A percentile compares a stretch with the other conserved stretches of the same genome.
Evolutionary conservation across 2,329 filamentous ascomycete species (phyloP).

Genomic region (Cladophialophora exuberans): DNA sequence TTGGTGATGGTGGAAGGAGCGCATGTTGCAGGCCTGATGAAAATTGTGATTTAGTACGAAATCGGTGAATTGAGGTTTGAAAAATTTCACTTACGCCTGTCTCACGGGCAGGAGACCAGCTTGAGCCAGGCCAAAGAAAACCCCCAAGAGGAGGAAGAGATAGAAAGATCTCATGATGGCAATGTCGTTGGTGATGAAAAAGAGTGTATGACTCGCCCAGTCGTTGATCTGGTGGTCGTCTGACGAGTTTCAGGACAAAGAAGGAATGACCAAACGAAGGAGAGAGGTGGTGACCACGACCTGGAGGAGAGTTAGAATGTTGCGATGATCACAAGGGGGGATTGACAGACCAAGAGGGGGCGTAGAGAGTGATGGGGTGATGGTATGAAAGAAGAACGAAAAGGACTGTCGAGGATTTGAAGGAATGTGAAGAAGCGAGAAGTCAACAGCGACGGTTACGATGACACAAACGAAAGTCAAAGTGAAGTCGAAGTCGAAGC

Average conservation of each 20-base stretch:
- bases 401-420: background rate
- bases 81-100: conserved; percentile 21
- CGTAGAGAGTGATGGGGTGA: background rate
- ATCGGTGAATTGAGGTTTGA: background rate
- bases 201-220: background rate
- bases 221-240: background rate
- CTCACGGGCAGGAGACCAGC: conserved; percentile 24
- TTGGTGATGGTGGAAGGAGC: conserved; percentile 20
- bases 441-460: no score
- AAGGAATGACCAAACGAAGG: background rate
- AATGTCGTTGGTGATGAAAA: background rate
- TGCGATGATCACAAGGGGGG: background rate
- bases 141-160: conserved; percentile 15
- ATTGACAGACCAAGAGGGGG: background rate
- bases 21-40: conserved; percentile 22
- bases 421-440: conserved; percentile 9
- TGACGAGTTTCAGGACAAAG: background rate
- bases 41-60: conserved; percentile 4
- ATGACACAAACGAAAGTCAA: conserved; percentile 4
- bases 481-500: no score
- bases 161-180: conserved; percentile 18
- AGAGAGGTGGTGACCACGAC: background rate
- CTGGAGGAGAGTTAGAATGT: background rate
- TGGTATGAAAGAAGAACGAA: conserved; percentile 6
- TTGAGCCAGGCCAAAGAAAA: conserved; percentile 9